Conservation (phyloP, 441 rosid genomes). For the Corymbia calophylla region DNA sequence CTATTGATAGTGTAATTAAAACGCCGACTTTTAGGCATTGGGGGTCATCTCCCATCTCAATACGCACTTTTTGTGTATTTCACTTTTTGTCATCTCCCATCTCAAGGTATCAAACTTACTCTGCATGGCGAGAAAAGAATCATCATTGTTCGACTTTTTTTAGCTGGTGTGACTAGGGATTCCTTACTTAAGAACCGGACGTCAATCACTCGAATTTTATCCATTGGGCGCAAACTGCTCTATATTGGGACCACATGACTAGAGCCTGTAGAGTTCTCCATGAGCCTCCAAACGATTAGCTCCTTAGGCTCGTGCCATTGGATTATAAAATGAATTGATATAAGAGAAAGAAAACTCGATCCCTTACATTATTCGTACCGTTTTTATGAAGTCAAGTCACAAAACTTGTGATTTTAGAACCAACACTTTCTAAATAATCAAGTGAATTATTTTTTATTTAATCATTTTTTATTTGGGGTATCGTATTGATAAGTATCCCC, state of each 20-base stretch:
- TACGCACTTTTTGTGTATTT: background rate
- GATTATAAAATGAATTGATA: background rate
- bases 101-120: background rate
- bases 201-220: background rate
- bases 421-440: background rate
- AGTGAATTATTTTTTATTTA: too few relatives aligned
- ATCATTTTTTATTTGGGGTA: background rate
- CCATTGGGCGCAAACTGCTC: accelerated
- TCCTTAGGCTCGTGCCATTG: accelerated
- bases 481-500: too few relatives aligned
- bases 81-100: background rate
- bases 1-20: background rate
- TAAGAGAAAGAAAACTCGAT: background rate
- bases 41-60: background rate
- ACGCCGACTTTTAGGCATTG: background rate
- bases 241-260: background rate
- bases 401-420: background rate
- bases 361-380: background rate
- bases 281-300: background rate
- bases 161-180: accelerated
- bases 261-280: accelerated
- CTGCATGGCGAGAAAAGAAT: accelerated
- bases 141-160: background rate
- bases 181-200: too few relatives aligned
- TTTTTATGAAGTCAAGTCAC: background rate